These are phyloP conservation scores for Cordyceps javanica DNA, from an alignment of 2,329 filamentous ascomycete species.

Conservation along the genomic window DNA sequence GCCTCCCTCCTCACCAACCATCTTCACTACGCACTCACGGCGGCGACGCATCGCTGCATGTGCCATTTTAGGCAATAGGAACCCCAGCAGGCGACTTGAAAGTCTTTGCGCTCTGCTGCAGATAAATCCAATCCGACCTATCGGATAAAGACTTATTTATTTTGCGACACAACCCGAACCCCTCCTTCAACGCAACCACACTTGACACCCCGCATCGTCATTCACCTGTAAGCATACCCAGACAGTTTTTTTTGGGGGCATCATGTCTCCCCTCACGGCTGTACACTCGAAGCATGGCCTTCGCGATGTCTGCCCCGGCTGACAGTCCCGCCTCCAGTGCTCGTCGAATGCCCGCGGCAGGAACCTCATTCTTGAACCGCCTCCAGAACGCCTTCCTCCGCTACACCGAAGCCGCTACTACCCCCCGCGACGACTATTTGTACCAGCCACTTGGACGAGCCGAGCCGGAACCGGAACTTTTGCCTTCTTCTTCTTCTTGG, in stretches of 20 bases:
- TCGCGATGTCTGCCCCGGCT: not conserved
- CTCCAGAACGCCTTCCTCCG: not conserved
- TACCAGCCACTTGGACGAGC: not conserved
- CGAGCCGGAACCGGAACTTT: not conserved
- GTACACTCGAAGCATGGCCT: not conserved
- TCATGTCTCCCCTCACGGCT: not conserved
- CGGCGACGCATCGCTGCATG: conserved; percentile 38
- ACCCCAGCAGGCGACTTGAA: conserved; percentile 52
- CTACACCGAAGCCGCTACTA: not conserved
- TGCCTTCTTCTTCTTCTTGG: not conserved
- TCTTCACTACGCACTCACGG: conserved; percentile 15
- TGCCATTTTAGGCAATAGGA: conserved; percentile 36
- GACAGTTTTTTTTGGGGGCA: too few relatives aligned
- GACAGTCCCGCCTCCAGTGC: not conserved
- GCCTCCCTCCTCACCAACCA: conserved; percentile 12
- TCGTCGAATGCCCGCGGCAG: conserved; percentile 1
- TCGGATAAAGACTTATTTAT: conserved; percentile 8
- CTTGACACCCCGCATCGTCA: not conserved
- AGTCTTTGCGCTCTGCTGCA: conserved; percentile 61
- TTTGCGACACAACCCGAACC: not conserved
- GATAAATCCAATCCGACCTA: conserved; percentile 32
- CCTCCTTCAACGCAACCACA: not conserved
- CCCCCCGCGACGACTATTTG: not conserved
- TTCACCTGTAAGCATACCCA: not conserved
- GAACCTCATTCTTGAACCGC: not conserved